Evolutionary conservation across 768 basidiomycete species (phyloP), one percentile per base, ranked within the genome.

Genomic region (Hericium erinaceus): DNA sequence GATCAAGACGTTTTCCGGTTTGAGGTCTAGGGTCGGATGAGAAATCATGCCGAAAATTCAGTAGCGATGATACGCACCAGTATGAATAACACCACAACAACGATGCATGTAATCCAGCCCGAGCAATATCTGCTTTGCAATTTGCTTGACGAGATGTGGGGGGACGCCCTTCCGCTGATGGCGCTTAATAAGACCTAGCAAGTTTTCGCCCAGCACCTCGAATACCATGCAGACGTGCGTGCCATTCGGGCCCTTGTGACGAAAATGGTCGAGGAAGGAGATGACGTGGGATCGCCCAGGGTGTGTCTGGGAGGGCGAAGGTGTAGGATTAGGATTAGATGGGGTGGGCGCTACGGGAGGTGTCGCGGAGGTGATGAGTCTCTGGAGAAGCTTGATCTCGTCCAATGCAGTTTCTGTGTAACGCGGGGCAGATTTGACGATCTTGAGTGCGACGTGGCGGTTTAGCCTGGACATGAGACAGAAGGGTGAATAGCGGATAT

Each of bases 181-280:
- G 11, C 95, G 83, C 73, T 97, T 98, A 80, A 98, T 97, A 65
- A 99, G 81, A 4, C 89, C 94, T 2, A 98, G 82, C 2, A 99
- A 77, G 69, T 95, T 98, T 74, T 99, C 95, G 59, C 95, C 97
- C 9, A 99, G 81, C 24, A 98, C 97, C 71, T 99, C 97, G 67
- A 98, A 98, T 13, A 97, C 94, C 97, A 99, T 98, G 79, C 97
- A 98, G 64, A 99, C 90, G 72, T 99, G 97, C 15, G 82, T 87
- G 39, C 97, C 97, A 69, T 99, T 97, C 10, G 94, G 94, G 1
- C 97, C 97, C 60, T 89, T 89, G 73, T 98, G 97, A 26, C 87
- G 82, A 72, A 99, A 99, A 70, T 98, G 93, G 75, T 99, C 95
- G 50, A 98, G 87, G 70, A 98, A 92, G 13, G 89, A 91, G 70